phyloP scores from a whole-genome alignment of 129 eudicot genomes.

The Arctium minus region DNA sequence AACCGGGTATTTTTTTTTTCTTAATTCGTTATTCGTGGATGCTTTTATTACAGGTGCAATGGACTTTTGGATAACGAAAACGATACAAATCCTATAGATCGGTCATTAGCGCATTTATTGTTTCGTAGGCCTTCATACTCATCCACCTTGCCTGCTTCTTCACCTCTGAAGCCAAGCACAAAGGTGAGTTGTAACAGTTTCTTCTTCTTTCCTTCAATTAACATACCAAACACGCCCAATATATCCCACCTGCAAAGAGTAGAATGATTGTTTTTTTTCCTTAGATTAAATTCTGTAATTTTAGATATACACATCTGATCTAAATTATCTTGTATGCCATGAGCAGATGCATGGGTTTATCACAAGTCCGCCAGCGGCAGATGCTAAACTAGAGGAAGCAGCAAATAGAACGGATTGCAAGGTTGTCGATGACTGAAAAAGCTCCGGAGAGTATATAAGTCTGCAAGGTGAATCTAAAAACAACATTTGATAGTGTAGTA shows the following conservation, averaged over 20 bases:
- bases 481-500: background rate
- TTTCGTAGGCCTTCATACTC: slow-evolving; percentile 81
- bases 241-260: background rate
- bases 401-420: background rate
- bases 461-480: background rate
- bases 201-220: background rate
- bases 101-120: slow-evolving; percentile 83
- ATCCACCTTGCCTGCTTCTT: slow-evolving; percentile 28
- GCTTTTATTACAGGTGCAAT: slow-evolving; percentile 28
- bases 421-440: background rate
- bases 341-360: background rate
- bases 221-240: background rate
- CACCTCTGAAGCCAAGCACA: slow-evolving; percentile 20
- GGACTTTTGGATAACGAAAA: slow-evolving; percentile 79
- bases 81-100: slow-evolving; percentile 88
- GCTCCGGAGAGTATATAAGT: background rate
- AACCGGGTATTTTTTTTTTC: background rate
- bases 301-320: background rate
- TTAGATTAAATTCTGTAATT: background rate
- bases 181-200: background rate
- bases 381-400: background rate
- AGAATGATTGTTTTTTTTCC: background rate
- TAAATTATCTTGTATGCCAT: background rate
- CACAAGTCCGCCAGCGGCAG: background rate
- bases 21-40: background rate